Evolutionary conservation across 2,329 filamentous ascomycete species (phyloP), one percentile per base, ranked within the genome.

Genomic region (Colletotrichum karsti): DNA sequence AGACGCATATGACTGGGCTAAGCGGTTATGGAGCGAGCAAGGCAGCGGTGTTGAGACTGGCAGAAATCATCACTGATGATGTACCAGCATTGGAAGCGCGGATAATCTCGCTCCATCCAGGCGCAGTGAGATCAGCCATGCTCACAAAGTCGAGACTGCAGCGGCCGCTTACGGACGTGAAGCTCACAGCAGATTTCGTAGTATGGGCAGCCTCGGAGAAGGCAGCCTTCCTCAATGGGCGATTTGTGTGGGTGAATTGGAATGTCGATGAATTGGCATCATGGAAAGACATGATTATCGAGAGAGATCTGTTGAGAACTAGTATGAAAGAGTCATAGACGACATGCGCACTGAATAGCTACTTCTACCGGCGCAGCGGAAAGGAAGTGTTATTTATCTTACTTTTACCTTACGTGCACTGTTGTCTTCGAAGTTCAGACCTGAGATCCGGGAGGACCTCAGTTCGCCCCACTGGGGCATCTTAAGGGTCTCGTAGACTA

Each of bases 11-110:
- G n/a, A 54, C 54, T 73, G 82, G 20, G 86, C 85, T 92, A 77
- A 44, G 58, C 73, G 91, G 90, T 8, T 94, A 94, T 82, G 94
- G 94, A 74, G 87, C 92, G 18, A 92, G 89, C 55, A 94, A 94
- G 78, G 90, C 91, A 3, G 92, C 87, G 5, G 91, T 94, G 6
- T 79, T 93, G 58, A 92, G 94, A 77, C 85, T 94, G 1, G 89
- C 80, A 1, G 87, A 91, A 67, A 92, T 90, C 76, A 83, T 94
- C 8, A 92, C 92, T 2, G 80, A 87, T 12, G 92, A 94, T 13
- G 55, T 53, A 9, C 22, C 33, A 6, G 28, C 24, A 13, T 58
- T 54, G 9, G 61, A 64, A 33, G 61, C 44, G 54, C 33, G 61
- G 6, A 18, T 64, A 4, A 26, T 59, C 24, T 64, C 61, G 6